phyloP scores from a whole-genome alignment of 1,139 yeast genomes.

The Saccharomyces hybrid region DNA sequence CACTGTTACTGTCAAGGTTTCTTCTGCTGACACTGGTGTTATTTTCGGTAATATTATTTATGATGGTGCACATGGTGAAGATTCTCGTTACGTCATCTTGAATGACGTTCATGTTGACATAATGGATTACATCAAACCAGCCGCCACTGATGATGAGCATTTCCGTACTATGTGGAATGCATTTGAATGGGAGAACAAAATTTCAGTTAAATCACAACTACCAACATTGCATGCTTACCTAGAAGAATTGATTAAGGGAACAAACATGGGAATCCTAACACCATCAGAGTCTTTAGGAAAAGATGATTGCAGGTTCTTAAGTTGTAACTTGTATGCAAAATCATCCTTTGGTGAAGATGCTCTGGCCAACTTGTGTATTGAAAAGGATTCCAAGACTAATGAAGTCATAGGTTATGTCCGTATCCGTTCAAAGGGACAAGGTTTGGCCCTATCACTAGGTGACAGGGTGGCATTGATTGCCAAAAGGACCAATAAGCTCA shows the following conservation, averaged over 20 bases:
- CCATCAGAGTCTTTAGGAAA: slow-evolving; percentile 78
- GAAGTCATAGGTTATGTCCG: slow-evolving; percentile 91
- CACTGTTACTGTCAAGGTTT: slow-evolving; percentile 85
- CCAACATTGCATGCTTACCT: slow-evolving; percentile 70
- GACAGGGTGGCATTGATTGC: slow-evolving; percentile 82
- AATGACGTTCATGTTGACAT: slow-evolving; percentile 95
- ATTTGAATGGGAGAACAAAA: slow-evolving; percentile 99
- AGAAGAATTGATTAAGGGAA: slow-evolving; percentile 68
- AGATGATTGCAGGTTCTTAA: slow-evolving; percentile 79
- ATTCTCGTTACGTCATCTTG: slow-evolving; percentile 81
- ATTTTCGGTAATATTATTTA: slow-evolving; percentile 95
- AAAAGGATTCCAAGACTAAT: slow-evolving; percentile 58
- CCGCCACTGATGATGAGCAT: slow-evolving; percentile 75
- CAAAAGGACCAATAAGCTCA: slow-evolving; percentile 43
- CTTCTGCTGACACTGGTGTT: slow-evolving; percentile 96
- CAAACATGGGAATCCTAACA: slow-evolving; percentile 92
- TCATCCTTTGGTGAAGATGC: slow-evolving; percentile 98
- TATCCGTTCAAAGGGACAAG: slow-evolving; percentile 97
- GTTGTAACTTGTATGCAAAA: slow-evolving; percentile 89
- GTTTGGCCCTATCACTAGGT: slow-evolving; percentile 89
- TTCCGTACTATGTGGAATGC: slow-evolving; percentile 99
- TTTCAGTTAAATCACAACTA: slow-evolving; percentile 69
- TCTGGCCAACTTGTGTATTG: slow-evolving; percentile 90
- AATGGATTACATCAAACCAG: slow-evolving; percentile 96
- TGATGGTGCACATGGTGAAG: slow-evolving; percentile 93